A percentile compares a stretch with the other conserved stretches of the same genome.
Conservation (phyloP, 2,329 filamentous ascomycete species). For the Anthostomella pinea region DNA sequence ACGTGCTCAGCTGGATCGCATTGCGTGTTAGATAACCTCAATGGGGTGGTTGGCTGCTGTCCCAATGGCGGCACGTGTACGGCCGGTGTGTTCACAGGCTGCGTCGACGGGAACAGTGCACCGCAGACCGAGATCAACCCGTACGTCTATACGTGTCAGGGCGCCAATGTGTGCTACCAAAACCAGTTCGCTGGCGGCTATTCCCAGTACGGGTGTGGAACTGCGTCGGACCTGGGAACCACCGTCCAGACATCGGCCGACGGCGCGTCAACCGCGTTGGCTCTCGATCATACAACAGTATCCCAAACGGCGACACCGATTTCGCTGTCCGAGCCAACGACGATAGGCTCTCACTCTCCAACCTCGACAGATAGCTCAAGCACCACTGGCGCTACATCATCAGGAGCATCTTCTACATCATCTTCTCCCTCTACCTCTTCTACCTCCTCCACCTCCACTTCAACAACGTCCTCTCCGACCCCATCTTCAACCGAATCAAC, state of each 20-base stretch:
- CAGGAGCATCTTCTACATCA: constrained; percentile 9
- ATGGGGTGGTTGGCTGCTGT: constrained; percentile 55
- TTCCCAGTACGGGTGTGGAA: constrained; percentile 57
- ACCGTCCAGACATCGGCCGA: constrained; percentile 46
- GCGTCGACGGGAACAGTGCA: constrained; percentile 50
- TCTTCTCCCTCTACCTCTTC: constrained; percentile 5
- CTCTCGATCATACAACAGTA: constrained; percentile 39
- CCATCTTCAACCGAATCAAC: constrained; percentile 7
- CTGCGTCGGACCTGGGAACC: constrained; percentile 45
- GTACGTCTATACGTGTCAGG: constrained; percentile 55
- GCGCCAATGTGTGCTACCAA: constrained; percentile 50
- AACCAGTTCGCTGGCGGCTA: constrained; percentile 55
- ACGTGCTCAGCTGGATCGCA: constrained; percentile 58
- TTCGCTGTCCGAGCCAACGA: constrained; percentile 40
- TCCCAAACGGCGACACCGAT: constrained; percentile 39
- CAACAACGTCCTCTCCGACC: constrained; percentile 7
- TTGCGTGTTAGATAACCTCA: constrained; percentile 51
- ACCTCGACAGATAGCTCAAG: constrained; percentile 21
- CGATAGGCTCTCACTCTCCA: constrained; percentile 33
- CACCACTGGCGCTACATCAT: constrained; percentile 15
- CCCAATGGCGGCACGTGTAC: constrained; percentile 51
- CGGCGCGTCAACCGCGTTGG: constrained; percentile 37
- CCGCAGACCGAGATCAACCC: constrained; percentile 52
- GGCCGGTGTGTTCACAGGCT: constrained; percentile 55
- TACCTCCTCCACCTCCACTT: constrained; percentile 7